Evolutionary conservation across 1,284 basidiomycete genomes (phyloP).

Genomic region (Cutaneotrichosporon curvatum): DNA sequence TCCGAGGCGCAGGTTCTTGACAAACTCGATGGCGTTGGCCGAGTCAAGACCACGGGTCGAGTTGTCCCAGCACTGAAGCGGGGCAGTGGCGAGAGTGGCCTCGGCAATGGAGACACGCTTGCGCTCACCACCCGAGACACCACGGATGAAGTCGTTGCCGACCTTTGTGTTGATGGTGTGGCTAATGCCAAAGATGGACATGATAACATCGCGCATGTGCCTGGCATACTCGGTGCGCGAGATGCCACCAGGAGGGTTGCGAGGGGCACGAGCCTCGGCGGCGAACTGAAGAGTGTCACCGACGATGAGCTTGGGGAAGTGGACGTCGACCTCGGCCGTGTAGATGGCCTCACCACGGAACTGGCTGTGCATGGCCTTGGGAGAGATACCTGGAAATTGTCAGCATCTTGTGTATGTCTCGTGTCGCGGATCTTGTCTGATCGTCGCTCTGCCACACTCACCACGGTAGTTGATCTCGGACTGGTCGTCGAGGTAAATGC

Average conservation of each 20-base stretch:
- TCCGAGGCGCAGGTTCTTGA: constrained; percentile 50
- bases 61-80: constrained; percentile 49
- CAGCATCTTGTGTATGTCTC: not conserved
- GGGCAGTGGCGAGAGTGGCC: constrained; percentile 40
- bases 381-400: constrained; percentile 31
- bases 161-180: constrained; percentile 50
- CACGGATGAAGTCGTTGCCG: constrained; percentile 48
- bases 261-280: constrained; percentile 38
- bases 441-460: constrained; percentile 10
- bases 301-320: constrained; percentile 52
- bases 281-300: constrained; percentile 46
- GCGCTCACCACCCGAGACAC: constrained; percentile 52
- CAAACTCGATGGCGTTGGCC: constrained; percentile 53
- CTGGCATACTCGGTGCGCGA: constrained; percentile 43
- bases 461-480: constrained; percentile 45
- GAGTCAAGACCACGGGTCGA: constrained; percentile 54
- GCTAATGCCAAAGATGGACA: constrained; percentile 51
- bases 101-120: constrained; percentile 54
- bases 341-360: constrained; percentile 49
- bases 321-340: constrained; percentile 50
- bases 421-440: not conserved
- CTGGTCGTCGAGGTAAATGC: constrained; percentile 47
- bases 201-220: constrained; percentile 47
- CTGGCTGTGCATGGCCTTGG: constrained; percentile 41
- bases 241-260: constrained; percentile 46